phyloP scores from a whole-genome alignment of 768 basidiomycete genomes.

The Podaxis sp. region DNA sequence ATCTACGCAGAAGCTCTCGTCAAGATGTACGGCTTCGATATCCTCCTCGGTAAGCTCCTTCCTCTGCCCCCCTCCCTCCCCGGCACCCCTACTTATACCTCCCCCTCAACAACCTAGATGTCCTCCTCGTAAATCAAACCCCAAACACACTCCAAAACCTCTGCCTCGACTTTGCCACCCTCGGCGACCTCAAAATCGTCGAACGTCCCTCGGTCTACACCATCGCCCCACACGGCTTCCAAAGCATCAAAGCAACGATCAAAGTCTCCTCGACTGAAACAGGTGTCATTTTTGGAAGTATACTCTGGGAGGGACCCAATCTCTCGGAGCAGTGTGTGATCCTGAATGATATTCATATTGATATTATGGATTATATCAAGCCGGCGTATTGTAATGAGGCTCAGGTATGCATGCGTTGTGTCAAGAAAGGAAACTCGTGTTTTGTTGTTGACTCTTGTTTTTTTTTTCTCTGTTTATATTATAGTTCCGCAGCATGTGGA shows the following conservation, averaged over 20 bases:
- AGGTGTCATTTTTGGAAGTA: constrained; percentile 97
- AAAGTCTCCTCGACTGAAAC: constrained; percentile 99
- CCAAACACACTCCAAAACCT: constrained; percentile 92
- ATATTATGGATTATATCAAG: constrained; percentile 98
- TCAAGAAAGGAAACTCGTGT: background rate
- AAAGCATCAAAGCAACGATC: constrained; percentile 97
- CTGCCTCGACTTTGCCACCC: constrained; percentile 93
- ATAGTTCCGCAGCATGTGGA: constrained; percentile 98
- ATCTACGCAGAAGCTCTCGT: constrained; percentile 98
- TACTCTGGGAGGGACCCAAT: constrained; percentile 90
- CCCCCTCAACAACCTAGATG: constrained; percentile 46
- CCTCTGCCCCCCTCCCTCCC: background rate
- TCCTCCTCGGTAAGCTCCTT: constrained; percentile 67
- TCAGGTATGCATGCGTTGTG: constrained; percentile 45
- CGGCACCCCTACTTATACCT: background rate
- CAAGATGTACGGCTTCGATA: constrained; percentile 97
- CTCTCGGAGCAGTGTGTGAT: constrained; percentile 90
- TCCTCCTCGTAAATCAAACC: constrained; percentile 95
- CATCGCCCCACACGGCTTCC: constrained; percentile 94
- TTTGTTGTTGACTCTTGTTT: background rate
- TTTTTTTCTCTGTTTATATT: background rate
- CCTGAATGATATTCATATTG: constrained; percentile 94
- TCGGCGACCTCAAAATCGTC: constrained; percentile 95
- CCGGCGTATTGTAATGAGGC: constrained; percentile 94
- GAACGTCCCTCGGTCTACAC: constrained; percentile 94